phyloP scores from a whole-genome alignment of 106 monocot species.

The Allium cepa region DNA sequence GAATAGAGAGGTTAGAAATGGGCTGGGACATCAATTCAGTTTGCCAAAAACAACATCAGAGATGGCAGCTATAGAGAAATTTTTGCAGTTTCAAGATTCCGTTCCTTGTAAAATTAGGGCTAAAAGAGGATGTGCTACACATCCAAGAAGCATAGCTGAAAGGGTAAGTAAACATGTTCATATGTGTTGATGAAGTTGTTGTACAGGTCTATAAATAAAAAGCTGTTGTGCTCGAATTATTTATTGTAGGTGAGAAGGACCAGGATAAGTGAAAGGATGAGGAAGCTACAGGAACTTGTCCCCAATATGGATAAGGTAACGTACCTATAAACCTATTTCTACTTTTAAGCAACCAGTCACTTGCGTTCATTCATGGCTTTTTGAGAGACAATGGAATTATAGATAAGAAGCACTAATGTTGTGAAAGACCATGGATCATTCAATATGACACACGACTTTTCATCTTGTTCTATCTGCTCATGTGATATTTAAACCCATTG shows the following conservation, averaged over 20 bases:
- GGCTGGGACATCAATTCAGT: conserved; percentile 63
- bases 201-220: neutral
- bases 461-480: too few species aligned
- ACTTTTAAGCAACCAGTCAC: neutral
- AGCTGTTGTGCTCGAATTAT: neutral
- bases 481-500: too few species aligned
- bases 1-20: conserved; percentile 42
- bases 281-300: conserved; percentile 91
- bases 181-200: neutral
- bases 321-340: too few species aligned
- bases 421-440: too few species aligned
- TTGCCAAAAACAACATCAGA: conserved; percentile 68
- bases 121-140: conserved; percentile 86
- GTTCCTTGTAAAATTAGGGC: conserved; percentile 89
- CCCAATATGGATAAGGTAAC: conserved; percentile 99
- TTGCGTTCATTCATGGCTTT: neutral
- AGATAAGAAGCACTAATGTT: too few species aligned
- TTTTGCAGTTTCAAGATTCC: conserved; percentile 86
- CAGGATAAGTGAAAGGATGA: conserved; percentile 87
- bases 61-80: conserved; percentile 55
- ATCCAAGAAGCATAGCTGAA: conserved; percentile 87
- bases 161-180: conserved; percentile 36
- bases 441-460: too few species aligned
- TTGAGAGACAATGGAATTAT: neutral
- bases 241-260: conserved; percentile 76